These are phyloP conservation scores for Dipodascus albidus DNA, from an alignment of 805 yeast species.

Conservation along the genomic window DNA sequence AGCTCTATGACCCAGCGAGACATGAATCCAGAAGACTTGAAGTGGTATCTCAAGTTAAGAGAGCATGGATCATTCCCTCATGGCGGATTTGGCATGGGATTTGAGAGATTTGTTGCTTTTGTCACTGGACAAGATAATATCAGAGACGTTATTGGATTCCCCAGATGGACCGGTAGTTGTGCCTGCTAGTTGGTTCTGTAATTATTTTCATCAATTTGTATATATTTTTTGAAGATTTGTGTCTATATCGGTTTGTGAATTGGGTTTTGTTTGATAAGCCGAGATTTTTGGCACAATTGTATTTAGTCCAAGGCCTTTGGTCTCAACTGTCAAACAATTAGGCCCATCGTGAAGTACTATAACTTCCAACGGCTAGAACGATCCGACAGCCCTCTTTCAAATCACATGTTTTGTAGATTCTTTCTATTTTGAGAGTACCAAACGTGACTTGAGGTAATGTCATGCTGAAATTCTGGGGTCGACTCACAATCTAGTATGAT, in stretches of 20 bases:
- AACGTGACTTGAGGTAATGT: neutral
- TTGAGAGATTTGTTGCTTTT: constrained; percentile 73
- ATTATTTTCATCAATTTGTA: neutral
- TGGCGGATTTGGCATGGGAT: constrained; percentile 96
- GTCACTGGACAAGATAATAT: constrained; percentile 67
- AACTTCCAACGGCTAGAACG: neutral
- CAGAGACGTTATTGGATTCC: constrained; percentile 79
- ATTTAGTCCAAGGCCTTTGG: no score
- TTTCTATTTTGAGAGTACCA: neutral
- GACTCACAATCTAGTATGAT: no score
- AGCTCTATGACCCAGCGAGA: constrained; percentile 38
- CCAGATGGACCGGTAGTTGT: constrained; percentile 53
- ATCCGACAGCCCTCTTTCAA: neutral
- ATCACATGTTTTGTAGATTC: no score
- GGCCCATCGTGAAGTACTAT: no score
- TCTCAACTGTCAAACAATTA: no score
- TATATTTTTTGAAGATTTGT: constrained; percentile 4
- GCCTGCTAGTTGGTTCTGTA: constrained; percentile 32
- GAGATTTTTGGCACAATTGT: neutral
- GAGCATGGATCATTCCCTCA: constrained; percentile 78
- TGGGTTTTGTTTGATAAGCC: no score
- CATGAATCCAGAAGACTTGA: constrained; percentile 47
- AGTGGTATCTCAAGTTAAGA: constrained; percentile 75
- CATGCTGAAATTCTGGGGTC: neutral
- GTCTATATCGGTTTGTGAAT: no score